These are phyloP conservation scores for Candida vartiovaarae DNA, from an alignment of 805 yeast species.

Conservation along the genomic window DNA sequence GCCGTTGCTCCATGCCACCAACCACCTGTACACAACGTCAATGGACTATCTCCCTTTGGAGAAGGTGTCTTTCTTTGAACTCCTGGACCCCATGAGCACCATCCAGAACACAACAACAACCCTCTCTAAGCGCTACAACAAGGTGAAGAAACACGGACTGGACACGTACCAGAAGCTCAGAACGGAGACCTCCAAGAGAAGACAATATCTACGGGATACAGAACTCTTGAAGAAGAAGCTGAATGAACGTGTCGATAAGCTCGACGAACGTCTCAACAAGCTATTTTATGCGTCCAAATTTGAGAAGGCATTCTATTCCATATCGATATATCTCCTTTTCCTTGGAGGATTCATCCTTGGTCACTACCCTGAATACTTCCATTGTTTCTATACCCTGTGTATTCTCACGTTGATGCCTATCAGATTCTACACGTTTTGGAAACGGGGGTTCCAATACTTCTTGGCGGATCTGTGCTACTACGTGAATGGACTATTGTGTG, in stretches of 20 bases:
- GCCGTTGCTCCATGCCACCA: slow-evolving; percentile 18
- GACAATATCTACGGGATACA: slow-evolving; percentile 16
- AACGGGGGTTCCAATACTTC: slow-evolving; percentile 73
- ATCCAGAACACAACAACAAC: slow-evolving; percentile 11
- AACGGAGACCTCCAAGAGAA: slow-evolving; percentile 14
- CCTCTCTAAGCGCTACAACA: slow-evolving; percentile 20
- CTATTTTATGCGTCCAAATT: slow-evolving; percentile 40
- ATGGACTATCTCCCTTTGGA: slow-evolving; percentile 21
- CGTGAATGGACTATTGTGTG: slow-evolving; percentile 63
- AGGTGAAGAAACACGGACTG: slow-evolving; percentile 20
- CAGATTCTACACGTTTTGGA: slow-evolving; percentile 75
- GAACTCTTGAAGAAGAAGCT: slow-evolving; percentile 22
- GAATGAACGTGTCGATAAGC: slow-evolving; percentile 27
- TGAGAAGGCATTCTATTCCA: slow-evolving; percentile 78
- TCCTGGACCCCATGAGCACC: slow-evolving; percentile 25
- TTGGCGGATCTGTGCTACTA: slow-evolving; percentile 92
- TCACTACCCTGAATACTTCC: slow-evolving; percentile 68
- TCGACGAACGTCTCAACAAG: slow-evolving; percentile 31
- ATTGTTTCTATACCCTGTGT: slow-evolving; percentile 60
- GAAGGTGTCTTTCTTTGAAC: slow-evolving; percentile 21
- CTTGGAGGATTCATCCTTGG: slow-evolving; percentile 73
- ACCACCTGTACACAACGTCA: slow-evolving; percentile 10
- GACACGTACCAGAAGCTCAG: slow-evolving; percentile 15
- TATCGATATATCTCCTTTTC: slow-evolving; percentile 62
- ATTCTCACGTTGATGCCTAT: slow-evolving; percentile 70